Conservation (phyloP, 2,329 filamentous ascomycete species). For the Helicocarpus griseus region DNA sequence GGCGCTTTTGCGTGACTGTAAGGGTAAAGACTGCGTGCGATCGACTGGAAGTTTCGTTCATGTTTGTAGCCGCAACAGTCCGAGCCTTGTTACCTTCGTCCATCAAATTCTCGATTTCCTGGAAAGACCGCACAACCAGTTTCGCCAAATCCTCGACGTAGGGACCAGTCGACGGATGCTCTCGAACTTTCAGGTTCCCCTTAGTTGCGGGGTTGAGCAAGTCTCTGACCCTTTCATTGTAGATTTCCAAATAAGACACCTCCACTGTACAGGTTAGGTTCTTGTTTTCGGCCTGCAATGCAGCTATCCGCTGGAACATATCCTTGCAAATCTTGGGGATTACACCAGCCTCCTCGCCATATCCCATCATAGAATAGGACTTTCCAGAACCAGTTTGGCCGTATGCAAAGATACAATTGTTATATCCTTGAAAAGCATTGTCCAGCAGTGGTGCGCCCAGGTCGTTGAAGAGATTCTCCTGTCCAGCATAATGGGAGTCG, state of each 20-base stretch:
- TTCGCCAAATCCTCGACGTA: constrained; percentile 98
- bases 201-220: constrained; percentile 91
- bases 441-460: constrained; percentile 83
- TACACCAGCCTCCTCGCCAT: constrained; percentile 88
- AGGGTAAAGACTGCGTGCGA: constrained; percentile 97
- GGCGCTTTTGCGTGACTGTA: constrained; percentile 86
- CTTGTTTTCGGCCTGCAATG: constrained; percentile 59
- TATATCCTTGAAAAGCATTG: constrained; percentile 97
- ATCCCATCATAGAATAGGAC: constrained; percentile 99
- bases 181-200: constrained; percentile 91
- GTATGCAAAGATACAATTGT: constrained; percentile 99
- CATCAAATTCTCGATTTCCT: constrained; percentile 96
- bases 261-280: constrained; percentile 84
- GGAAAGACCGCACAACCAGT: constrained; percentile 82
- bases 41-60: constrained; percentile 98
- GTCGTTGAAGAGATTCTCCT: constrained; percentile 80
- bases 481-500: constrained; percentile 75
- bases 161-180: constrained; percentile 93
- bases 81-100: constrained; percentile 98
- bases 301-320: constrained; percentile 82
- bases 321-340: constrained; percentile 95
- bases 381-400: constrained; percentile 98
- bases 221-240: constrained; percentile 95
- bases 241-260: constrained; percentile 97
- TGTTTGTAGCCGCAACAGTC: constrained; percentile 96